These are phyloP conservation scores for Amanita muscaria DNA, from an alignment of 768 basidiomycete genomes.

Conservation along the genomic window DNA sequence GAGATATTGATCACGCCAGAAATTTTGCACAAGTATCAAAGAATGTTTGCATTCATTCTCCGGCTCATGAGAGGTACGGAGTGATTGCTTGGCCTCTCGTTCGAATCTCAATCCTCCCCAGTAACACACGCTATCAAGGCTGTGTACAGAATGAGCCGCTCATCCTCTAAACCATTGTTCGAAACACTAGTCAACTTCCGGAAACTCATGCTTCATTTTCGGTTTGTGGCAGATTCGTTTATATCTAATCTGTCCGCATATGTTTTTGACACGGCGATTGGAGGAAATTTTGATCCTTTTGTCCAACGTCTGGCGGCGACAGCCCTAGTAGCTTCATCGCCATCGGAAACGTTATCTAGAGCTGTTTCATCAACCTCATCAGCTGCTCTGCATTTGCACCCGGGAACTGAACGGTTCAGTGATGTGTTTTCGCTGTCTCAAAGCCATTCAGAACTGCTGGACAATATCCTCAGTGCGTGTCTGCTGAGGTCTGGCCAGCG, in stretches of 20 bases:
- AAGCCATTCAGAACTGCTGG: conserved; percentile 58
- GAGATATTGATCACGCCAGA: conserved; percentile 62
- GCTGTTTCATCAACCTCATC: conserved; percentile 1
- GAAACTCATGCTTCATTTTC: conserved; percentile 53
- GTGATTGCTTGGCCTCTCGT: background rate
- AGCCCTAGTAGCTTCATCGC: conserved; percentile 8
- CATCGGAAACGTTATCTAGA: conserved; percentile 8
- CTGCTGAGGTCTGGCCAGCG: conserved; percentile 62
- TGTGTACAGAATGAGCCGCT: conserved; percentile 55
- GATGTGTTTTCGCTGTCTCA: conserved; percentile 69
- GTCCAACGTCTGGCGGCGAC: conserved; percentile 29
- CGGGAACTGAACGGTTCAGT: conserved; percentile 27
- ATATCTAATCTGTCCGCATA: conserved; percentile 60
- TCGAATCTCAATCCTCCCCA: conserved; percentile 17
- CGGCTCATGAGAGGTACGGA: conserved; percentile 65
- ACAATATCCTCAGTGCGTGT: conserved; percentile 71
- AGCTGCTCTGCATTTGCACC: background rate
- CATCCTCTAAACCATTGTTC: conserved; percentile 39
- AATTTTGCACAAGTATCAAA: conserved; percentile 78
- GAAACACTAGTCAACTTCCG: conserved; percentile 45
- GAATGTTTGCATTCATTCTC: conserved; percentile 73
- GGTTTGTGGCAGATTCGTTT: conserved; percentile 69
- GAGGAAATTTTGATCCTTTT: conserved; percentile 68
- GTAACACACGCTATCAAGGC: conserved; percentile 63
- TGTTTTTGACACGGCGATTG: conserved; percentile 74